A percentile compares a stretch with the other conserved stretches of the same genome.
Evolutionary conservation across 306 rosid genomes (phyloP).

Genomic region (Sindora glabra): DNA sequence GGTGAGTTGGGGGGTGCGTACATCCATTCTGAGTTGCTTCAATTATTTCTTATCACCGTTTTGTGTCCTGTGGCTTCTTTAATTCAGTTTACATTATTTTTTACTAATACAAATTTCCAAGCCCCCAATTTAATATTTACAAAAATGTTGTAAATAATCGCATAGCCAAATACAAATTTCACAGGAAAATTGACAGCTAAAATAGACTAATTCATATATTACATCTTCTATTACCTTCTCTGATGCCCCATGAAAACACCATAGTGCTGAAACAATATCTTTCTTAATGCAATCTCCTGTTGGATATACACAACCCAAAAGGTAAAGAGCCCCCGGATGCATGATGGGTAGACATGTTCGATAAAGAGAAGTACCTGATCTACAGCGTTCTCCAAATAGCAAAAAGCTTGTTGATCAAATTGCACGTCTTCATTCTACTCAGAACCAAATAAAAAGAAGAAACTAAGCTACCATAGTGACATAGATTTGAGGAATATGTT

Average conservation of each 20-base stretch:
- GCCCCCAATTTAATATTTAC: background rate
- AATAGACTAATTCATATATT: background rate
- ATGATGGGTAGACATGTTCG: too few species aligned
- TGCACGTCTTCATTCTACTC: too few species aligned
- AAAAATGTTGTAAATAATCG: background rate
- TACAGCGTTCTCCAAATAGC: too few species aligned
- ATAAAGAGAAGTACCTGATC: too few species aligned
- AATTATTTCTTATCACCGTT: background rate
- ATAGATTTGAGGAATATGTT: too few species aligned
- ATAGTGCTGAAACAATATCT: slow-evolving; percentile 68
- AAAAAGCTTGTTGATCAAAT: too few species aligned
- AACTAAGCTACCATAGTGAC: too few species aligned
- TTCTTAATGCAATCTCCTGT: slow-evolving; percentile 79
- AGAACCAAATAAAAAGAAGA: too few species aligned
- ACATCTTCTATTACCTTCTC: slow-evolving; percentile 52
- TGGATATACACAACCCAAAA: slow-evolving; percentile 81
- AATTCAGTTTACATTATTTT: too few species aligned
- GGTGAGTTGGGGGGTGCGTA: background rate
- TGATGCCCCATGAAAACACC: slow-evolving; percentile 93
- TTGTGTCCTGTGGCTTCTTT: too few species aligned
- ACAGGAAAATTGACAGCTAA: background rate
- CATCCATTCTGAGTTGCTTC: background rate
- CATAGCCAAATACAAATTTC: background rate
- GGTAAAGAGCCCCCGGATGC: slow-evolving; percentile 95
- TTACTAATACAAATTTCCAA: too few species aligned